Evolutionary conservation across 2,329 filamentous ascomycete species (phyloP).

Genomic region (Clarireedia homoeocarpa): DNA sequence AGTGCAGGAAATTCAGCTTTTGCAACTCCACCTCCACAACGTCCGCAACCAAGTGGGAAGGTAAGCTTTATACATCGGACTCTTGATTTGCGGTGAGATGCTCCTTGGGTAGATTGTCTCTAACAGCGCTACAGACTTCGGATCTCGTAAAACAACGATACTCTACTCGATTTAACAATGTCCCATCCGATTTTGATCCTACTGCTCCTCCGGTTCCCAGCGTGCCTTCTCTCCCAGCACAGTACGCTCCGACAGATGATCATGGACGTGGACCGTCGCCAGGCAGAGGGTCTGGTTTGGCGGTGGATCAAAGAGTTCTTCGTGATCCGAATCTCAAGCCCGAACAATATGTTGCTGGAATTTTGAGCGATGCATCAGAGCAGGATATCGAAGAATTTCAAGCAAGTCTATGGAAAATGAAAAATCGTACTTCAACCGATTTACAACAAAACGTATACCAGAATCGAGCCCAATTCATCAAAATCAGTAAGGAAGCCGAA

Average conservation of each 20-base stretch:
- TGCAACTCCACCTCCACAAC: constrained; percentile 36
- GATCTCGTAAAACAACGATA: constrained; percentile 93
- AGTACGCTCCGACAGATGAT: constrained; percentile 29
- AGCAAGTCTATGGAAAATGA: constrained; percentile 23
- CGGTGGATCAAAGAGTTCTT: constrained; percentile 69
- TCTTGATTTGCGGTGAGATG: not conserved
- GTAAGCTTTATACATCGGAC: constrained; percentile 30
- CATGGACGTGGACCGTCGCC: constrained; percentile 23
- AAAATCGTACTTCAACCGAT: constrained; percentile 42
- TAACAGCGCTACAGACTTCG: constrained; percentile 39
- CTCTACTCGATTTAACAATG: constrained; percentile 81
- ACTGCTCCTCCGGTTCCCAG: constrained; percentile 62
- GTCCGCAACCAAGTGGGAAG: constrained; percentile 49
- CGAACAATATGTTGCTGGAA: constrained; percentile 60
- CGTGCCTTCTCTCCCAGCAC: constrained; percentile 59
- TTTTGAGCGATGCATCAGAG: constrained; percentile 30
- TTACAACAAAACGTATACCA: constrained; percentile 94
- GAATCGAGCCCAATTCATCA: constrained; percentile 96
- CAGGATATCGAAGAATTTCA: constrained; percentile 30
- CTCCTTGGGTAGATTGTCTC: not conserved
- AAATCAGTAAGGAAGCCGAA: constrained; percentile 97
- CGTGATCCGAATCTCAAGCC: constrained; percentile 71
- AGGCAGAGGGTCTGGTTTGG: constrained; percentile 44
- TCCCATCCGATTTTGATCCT: constrained; percentile 60
- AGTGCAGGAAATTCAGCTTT: constrained; percentile 29